Percentiles rank a stretch among this genome's conserved stretches.
Conservation (phyloP, 2,329 filamentous ascomycete genomes). For the Colletotrichum costaricense region DNA sequence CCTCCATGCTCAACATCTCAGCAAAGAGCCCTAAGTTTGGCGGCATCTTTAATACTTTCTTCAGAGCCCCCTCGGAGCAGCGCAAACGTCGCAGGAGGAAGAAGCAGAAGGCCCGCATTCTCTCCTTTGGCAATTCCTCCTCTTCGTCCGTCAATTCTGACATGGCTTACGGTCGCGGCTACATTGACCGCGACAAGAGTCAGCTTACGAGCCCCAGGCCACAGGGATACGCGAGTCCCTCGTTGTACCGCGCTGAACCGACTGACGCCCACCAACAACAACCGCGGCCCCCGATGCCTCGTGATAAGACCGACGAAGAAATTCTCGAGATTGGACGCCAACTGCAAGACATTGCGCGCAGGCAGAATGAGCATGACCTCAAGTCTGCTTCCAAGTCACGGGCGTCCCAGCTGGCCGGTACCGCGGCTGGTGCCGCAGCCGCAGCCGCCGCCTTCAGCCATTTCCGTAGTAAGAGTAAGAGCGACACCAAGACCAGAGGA, state of each 20-base stretch:
- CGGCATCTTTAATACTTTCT: slow-evolving; percentile 72
- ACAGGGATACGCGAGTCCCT: slow-evolving; percentile 17
- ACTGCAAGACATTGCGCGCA: slow-evolving; percentile 63
- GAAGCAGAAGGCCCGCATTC: slow-evolving; percentile 63
- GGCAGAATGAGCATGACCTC: slow-evolving; percentile 62
- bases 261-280: slow-evolving; percentile 35
- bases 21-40: slow-evolving; percentile 60
- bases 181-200: slow-evolving; percentile 55
- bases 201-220: slow-evolving; percentile 37
- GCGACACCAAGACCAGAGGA: slow-evolving; percentile 49
- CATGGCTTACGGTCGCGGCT: slow-evolving; percentile 74
- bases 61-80: slow-evolving; percentile 69
- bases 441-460: slow-evolving; percentile 53
- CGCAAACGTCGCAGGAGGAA: slow-evolving; percentile 51
- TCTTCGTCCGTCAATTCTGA: slow-evolving; percentile 77
- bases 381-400: slow-evolving; percentile 53
- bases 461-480: slow-evolving; percentile 53
- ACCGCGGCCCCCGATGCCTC: slow-evolving; percentile 23
- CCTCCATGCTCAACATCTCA: slow-evolving; percentile 75
- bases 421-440: slow-evolving; percentile 41
- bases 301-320: slow-evolving; percentile 64
- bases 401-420: slow-evolving; percentile 50
- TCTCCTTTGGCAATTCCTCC: slow-evolving; percentile 71
- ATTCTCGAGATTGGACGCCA: slow-evolving; percentile 66
- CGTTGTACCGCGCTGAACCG: slow-evolving; percentile 22